A percentile compares a stretch with the other conserved stretches of the same genome.
Evolutionary conservation across 768 basidiomycete species (phyloP).

Genomic region (Xanthoconium stramineum): DNA sequence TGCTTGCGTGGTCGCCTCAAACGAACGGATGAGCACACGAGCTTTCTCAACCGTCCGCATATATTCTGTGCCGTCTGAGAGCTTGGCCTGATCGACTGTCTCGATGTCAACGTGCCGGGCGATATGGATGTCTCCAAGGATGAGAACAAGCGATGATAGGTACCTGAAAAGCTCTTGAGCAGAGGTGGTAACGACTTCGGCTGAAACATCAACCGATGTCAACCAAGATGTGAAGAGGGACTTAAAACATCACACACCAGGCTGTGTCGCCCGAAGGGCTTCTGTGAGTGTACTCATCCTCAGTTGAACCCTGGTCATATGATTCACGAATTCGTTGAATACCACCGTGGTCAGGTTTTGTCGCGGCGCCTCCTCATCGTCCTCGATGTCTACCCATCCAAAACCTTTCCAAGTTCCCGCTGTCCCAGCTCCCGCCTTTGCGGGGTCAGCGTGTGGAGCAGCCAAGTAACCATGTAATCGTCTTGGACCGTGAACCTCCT

Average conservation of each 20-base stretch:
- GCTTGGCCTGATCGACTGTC: slow-evolving; percentile 31
- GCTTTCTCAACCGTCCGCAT: slow-evolving; percentile 44
- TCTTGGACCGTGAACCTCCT: slow-evolving; percentile 29
- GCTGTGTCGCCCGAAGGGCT: slow-evolving; percentile 14
- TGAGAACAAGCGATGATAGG: slow-evolving; percentile 40
- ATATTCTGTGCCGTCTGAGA: slow-evolving; percentile 37
- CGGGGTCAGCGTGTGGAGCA: slow-evolving; percentile 36
- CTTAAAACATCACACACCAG: slow-evolving; percentile 15
- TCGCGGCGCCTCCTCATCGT: slow-evolving; percentile 30
- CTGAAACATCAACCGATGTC: slow-evolving; percentile 9
- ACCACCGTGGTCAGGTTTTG: slow-evolving; percentile 27
- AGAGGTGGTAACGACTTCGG: slow-evolving; percentile 21
- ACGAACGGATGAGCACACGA: slow-evolving; percentile 42
- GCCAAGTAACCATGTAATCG: slow-evolving; percentile 37
- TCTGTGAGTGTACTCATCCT: slow-evolving; percentile 21
- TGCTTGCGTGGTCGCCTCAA: slow-evolving; percentile 48
- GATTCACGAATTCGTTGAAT: slow-evolving; percentile 33
- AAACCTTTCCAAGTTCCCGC: slow-evolving; percentile 54
- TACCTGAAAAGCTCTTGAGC: slow-evolving; percentile 35
- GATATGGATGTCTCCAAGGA: slow-evolving; percentile 48
- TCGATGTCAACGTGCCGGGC: slow-evolving; percentile 53
- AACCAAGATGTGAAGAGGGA: neutral
- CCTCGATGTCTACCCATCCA: slow-evolving; percentile 43
- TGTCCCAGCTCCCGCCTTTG: slow-evolving; percentile 46
- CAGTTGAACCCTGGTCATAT: slow-evolving; percentile 28